phyloP scores from a whole-genome alignment of 2,329 filamentous ascomycete species.

The Aspergillus fructus region DNA sequence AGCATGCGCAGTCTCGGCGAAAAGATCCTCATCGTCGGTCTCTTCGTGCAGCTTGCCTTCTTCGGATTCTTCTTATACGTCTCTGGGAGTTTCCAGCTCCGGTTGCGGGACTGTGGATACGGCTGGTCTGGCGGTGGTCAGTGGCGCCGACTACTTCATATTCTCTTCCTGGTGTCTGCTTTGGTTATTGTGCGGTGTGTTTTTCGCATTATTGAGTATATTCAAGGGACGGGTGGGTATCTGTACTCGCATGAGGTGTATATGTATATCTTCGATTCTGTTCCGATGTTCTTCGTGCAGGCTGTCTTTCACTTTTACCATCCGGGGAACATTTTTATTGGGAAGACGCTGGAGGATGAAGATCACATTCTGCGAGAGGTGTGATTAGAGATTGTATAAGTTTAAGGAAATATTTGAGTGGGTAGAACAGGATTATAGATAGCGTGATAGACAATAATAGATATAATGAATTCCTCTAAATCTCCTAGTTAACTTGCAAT shows the following conservation, averaged over 20 bases:
- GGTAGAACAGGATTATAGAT: too few species aligned
- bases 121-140: neutral
- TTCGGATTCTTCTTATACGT: conserved; percentile 7
- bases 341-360: neutral
- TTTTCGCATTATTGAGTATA: conserved; percentile 8
- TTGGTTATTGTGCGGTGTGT: conserved; percentile 9
- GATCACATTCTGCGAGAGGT: neutral
- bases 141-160: neutral
- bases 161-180: neutral
- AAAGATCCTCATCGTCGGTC: conserved; percentile 11
- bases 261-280: conserved; percentile 11
- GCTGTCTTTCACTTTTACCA: conserved; percentile 4
- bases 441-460: too few species aligned
- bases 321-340: neutral
- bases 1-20: conserved; percentile 5
- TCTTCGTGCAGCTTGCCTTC: conserved; percentile 10
- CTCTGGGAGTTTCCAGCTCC: neutral
- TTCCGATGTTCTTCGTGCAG: conserved; percentile 13
- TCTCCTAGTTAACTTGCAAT: too few species aligned
- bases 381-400: neutral
- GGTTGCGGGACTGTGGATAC: neutral
- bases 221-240: conserved; percentile 6
- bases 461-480: too few species aligned
- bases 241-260: conserved; percentile 8
- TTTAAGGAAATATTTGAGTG: too few species aligned